A percentile compares a stretch with the other conserved stretches of the same genome.
Conservation (phyloP, 2,329 filamentous ascomycete genomes). For the Byssothecium circinans region DNA sequence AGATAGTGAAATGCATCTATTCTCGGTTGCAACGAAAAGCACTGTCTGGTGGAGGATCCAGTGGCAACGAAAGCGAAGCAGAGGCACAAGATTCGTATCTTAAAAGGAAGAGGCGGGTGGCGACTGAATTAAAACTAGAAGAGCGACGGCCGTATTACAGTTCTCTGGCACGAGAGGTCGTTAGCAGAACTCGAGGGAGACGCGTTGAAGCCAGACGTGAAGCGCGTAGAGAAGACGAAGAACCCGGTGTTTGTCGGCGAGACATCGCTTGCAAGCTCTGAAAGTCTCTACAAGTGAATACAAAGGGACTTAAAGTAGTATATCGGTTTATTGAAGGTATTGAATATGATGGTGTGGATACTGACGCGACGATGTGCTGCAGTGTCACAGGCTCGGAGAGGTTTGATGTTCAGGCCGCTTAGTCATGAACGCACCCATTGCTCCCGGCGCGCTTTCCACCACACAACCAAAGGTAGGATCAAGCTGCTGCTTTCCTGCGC, state of each 20-base stretch:
- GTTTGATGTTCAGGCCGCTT: slow-evolving; percentile 6
- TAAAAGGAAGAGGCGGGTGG: background rate
- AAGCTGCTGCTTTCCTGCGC: background rate
- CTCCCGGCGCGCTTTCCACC: background rate
- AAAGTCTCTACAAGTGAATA: background rate
- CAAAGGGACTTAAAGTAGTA: background rate
- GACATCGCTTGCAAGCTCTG: background rate
- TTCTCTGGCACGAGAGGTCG: background rate
- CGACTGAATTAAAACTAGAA: background rate
- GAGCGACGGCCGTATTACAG: background rate
- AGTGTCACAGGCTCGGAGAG: background rate
- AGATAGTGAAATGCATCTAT: too few relatives aligned
- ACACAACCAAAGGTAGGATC: background rate
- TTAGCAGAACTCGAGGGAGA: background rate
- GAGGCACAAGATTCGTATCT: too few relatives aligned
- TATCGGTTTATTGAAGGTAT: background rate
- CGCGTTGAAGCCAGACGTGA: slow-evolving; percentile 1
- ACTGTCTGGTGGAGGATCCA: too few relatives aligned
- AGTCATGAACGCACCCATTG: background rate
- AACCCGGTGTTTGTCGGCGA: background rate
- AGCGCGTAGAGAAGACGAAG: background rate
- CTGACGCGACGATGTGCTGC: background rate
- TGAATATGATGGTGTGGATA: background rate
- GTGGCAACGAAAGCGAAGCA: too few relatives aligned
- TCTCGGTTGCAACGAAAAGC: too few relatives aligned